Conservation (phyloP, 2,329 filamentous ascomycete species). For the Polytolypa hystricis region DNA sequence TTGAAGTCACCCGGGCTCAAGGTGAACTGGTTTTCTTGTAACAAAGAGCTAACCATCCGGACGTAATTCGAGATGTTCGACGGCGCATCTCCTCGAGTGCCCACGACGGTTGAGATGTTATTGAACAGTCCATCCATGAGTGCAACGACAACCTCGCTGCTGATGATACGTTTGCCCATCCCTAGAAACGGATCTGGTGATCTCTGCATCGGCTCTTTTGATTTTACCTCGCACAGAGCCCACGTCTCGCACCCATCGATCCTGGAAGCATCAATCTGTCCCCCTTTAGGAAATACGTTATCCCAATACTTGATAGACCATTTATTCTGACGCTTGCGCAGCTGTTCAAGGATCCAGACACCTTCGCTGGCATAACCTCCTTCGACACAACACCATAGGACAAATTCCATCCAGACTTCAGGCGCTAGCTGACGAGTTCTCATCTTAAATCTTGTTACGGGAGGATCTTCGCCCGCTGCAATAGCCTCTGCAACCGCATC, state of each 20-base stretch:
- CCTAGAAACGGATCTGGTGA: slow-evolving; percentile 25
- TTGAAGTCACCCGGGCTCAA: slow-evolving; percentile 23
- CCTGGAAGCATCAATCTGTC: slow-evolving; percentile 23
- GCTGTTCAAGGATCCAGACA: slow-evolving; percentile 26
- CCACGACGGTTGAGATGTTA: slow-evolving; percentile 30
- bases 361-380: slow-evolving; percentile 33
- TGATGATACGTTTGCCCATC: slow-evolving; percentile 41
- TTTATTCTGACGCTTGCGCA: slow-evolving; percentile 18
- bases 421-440: slow-evolving; percentile 34
- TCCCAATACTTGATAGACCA: slow-evolving; percentile 36
- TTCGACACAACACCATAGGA: slow-evolving; percentile 42
- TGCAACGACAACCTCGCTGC: slow-evolving; percentile 46
- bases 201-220: slow-evolving; percentile 9
- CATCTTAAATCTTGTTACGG: slow-evolving; percentile 29
- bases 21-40: slow-evolving; percentile 17
- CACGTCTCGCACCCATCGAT: slow-evolving; percentile 26
- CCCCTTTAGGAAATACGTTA: slow-evolving; percentile 18
- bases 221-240: slow-evolving; percentile 19
- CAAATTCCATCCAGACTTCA: slow-evolving; percentile 39
- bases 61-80: slow-evolving; percentile 18
- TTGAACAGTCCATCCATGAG: slow-evolving; percentile 44
- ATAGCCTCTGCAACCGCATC: slow-evolving; percentile 26
- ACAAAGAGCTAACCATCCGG: slow-evolving; percentile 35
- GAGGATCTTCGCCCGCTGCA: slow-evolving; percentile 27
- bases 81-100: slow-evolving; percentile 21